Conservation (phyloP, 208 protist genomes). For the Wallacemonas rigidus region DNA sequence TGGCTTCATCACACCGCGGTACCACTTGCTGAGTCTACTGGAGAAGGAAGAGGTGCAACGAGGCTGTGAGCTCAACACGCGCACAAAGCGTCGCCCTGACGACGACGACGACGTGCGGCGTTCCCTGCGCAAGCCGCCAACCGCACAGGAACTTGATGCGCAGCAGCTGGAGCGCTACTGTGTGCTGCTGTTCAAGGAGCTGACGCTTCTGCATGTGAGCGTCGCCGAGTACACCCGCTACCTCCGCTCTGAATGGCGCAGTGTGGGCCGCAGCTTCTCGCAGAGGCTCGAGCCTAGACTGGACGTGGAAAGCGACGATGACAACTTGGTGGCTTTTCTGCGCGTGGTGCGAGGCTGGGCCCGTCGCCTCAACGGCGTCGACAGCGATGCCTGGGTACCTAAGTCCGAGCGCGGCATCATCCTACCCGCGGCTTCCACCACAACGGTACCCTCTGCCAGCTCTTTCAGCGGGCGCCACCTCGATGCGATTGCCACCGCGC, state of each 20-base stretch:
- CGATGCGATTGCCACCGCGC: constrained; percentile 1
- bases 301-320: constrained; percentile 18
- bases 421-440: not conserved
- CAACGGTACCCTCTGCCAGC: not conserved
- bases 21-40: constrained; percentile 30
- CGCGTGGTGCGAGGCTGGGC: constrained; percentile 14
- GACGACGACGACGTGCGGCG: not conserved
- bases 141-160: constrained; percentile 6
- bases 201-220: constrained; percentile 29
- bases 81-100: not conserved
- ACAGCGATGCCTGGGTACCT: constrained; percentile 9
- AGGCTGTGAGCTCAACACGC: constrained; percentile 12
- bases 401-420: not conserved
- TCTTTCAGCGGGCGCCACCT: constrained; percentile 8
- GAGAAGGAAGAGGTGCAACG: constrained; percentile 13
- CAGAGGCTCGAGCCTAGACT: constrained; percentile 6
- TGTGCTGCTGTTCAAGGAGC: constrained; percentile 37
- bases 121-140: constrained; percentile 14
- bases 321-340: constrained; percentile 16
- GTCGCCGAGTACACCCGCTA: constrained; percentile 25
- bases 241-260: constrained; percentile 19
- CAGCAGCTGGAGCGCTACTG: constrained; percentile 20
- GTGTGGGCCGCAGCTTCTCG: constrained; percentile 2
- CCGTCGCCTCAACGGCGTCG: not conserved
- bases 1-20: constrained; percentile 24